phyloP scores from a whole-genome alignment of 805 yeast genomes.

The Candida anglica region DNA sequence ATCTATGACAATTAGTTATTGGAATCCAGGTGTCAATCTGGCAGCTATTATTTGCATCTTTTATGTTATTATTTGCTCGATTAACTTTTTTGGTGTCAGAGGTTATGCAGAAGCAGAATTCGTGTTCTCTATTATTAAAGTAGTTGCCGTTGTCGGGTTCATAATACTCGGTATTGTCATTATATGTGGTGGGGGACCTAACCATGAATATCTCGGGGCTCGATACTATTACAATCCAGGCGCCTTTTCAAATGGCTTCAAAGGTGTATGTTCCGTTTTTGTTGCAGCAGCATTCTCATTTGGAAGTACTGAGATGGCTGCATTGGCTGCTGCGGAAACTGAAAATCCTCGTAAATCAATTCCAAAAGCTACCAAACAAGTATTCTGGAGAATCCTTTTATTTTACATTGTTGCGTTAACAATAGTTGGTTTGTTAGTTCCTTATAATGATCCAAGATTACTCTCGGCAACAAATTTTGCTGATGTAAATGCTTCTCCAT shows the following conservation, averaged over 20 bases:
- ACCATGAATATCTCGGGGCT: constrained; percentile 30
- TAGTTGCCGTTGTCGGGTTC: constrained; percentile 57
- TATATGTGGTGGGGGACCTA: constrained; percentile 52
- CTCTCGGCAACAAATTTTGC: constrained; percentile 31
- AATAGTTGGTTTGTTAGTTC: constrained; percentile 27
- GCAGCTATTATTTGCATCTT: constrained; percentile 58
- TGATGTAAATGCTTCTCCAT: constrained; percentile 38
- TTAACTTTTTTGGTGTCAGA: constrained; percentile 58
- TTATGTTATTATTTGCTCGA: constrained; percentile 44
- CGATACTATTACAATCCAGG: constrained; percentile 30
- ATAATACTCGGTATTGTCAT: constrained; percentile 52
- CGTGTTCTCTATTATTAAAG: constrained; percentile 50
- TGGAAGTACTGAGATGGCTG: constrained; percentile 31
- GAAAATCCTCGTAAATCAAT: constrained; percentile 20
- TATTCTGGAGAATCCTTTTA: constrained; percentile 20
- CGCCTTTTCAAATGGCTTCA: constrained; percentile 25
- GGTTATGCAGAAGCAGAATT: constrained; percentile 73
- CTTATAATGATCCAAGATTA: constrained; percentile 15
- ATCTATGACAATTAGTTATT: constrained; percentile 26
- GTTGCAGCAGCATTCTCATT: constrained; percentile 30
- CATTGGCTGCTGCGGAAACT: constrained; percentile 24
- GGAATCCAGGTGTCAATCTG: constrained; percentile 33
- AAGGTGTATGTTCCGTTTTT: constrained; percentile 25
- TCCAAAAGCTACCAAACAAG: constrained; percentile 22
- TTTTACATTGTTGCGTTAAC: constrained; percentile 23